phyloP scores from a whole-genome alignment of 2,329 filamentous ascomycete genomes.

The Fusarium citri region DNA sequence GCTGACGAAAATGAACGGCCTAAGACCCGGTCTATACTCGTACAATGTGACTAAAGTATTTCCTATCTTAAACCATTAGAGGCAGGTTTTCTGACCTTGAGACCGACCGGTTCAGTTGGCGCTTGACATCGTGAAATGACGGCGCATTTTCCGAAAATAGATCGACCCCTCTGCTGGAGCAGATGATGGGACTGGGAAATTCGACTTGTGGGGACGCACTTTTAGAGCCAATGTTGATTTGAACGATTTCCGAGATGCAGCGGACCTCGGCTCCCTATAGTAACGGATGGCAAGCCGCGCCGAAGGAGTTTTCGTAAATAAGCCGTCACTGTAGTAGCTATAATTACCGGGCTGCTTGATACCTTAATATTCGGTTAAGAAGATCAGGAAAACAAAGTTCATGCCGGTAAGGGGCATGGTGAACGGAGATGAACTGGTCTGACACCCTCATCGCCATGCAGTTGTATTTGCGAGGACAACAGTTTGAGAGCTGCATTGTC shows the following conservation, averaged over 20 bases:
- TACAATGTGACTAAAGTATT: background rate
- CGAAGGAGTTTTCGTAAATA: background rate
- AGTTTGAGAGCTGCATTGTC: constrained; percentile 1
- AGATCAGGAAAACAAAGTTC: background rate
- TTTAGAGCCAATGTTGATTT: constrained; percentile 5
- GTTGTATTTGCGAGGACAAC: background rate
- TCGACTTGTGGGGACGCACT: constrained; percentile 1
- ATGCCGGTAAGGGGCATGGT: background rate
- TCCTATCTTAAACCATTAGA: background rate
- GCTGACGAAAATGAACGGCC: background rate
- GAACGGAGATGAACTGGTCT: background rate
- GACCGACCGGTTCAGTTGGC: background rate
- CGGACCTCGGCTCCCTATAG: constrained; percentile 20
- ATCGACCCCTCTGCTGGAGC: constrained; percentile 6
- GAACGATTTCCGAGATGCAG: constrained; percentile 5
- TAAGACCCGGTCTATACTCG: background rate
- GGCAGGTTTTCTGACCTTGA: background rate
- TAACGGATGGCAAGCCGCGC: background rate
- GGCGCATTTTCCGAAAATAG: constrained; percentile 39
- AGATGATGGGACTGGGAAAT: constrained; percentile 8
- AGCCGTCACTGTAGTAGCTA: background rate
- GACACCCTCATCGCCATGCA: constrained; percentile 5
- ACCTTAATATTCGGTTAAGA: background rate
- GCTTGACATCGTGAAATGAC: constrained; percentile 3
- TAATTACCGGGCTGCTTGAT: background rate